Evolutionary conservation across 2,329 filamentous ascomycete genomes (phyloP).

Genomic region (Aspergillus tamarii): DNA sequence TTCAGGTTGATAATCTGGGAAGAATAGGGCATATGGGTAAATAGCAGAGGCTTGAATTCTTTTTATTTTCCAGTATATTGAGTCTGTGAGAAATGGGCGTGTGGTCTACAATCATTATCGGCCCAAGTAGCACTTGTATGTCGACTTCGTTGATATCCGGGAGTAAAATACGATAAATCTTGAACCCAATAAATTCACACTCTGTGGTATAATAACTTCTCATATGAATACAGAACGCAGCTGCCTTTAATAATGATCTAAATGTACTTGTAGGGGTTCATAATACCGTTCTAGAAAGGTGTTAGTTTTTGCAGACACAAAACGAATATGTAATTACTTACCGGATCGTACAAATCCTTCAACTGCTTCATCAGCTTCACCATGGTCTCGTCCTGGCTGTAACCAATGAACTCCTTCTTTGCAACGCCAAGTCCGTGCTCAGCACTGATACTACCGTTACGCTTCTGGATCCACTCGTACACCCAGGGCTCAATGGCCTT

Average conservation of each 20-base stretch:
- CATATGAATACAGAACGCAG: not conserved
- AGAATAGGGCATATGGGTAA: not conserved
- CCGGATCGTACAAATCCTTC: slow-evolving; percentile 91
- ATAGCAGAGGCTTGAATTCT: not conserved
- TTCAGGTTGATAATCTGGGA: not conserved
- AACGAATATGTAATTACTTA: slow-evolving; percentile 54
- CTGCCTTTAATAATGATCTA: slow-evolving; percentile 24
- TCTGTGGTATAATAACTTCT: slow-evolving; percentile 3
- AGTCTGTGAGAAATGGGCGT: too few species aligned
- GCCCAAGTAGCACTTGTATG: not conserved
- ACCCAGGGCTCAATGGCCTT: slow-evolving; percentile 89
- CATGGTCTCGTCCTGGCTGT: slow-evolving; percentile 87
- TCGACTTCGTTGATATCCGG: not conserved
- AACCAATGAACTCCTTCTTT: slow-evolving; percentile 94
- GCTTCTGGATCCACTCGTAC: slow-evolving; percentile 92
- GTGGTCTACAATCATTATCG: not conserved
- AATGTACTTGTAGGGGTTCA: slow-evolving; percentile 99
- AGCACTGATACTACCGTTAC: slow-evolving; percentile 90
- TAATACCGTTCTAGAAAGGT: slow-evolving; percentile 79
- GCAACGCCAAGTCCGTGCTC: slow-evolving; percentile 93
- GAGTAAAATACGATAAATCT: not conserved
- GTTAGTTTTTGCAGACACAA: slow-evolving; percentile 7
- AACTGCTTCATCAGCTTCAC: slow-evolving; percentile 91
- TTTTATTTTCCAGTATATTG: not conserved
- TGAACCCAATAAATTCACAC: not conserved